A percentile compares a stretch with the other conserved stretches of the same genome.
Conservation (phyloP, 768 basidiomycete genomes). For the Scleroderma citrinum region DNA sequence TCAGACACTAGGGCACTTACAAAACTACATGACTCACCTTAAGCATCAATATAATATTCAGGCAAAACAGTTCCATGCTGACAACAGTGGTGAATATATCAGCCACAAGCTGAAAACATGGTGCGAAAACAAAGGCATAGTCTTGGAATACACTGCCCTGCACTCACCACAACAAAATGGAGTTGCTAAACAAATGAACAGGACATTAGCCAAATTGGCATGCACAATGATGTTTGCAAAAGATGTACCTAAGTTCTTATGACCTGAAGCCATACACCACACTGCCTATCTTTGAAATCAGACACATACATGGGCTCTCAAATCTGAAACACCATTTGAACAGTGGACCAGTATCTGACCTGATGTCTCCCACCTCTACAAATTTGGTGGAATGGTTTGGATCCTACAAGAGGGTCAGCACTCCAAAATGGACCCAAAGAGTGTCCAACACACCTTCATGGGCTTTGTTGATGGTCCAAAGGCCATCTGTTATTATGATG, state of each 20-base stretch:
- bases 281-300: conserved; percentile 25
- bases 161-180: conserved; percentile 33
- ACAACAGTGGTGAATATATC: conserved; percentile 26
- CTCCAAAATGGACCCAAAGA: background rate
- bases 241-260: background rate
- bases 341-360: background rate
- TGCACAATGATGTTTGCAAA: background rate
- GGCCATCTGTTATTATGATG: background rate
- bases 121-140: conserved; percentile 19
- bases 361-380: background rate
- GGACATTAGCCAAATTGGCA: conserved; percentile 25
- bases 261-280: conserved; percentile 11
- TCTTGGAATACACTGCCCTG: conserved; percentile 25
- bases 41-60: conserved; percentile 4
- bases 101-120: conserved; percentile 11
- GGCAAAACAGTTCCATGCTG: background rate
- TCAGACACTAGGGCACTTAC: conserved; percentile 8
- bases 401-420: background rate
- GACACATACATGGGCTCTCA: background rate
- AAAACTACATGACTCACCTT: conserved; percentile 6
- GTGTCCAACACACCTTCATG: background rate
- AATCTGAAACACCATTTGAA: background rate
- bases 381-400: background rate
- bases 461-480: background rate
- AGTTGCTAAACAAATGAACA: conserved; percentile 31